phyloP scores from a whole-genome alignment of 2,329 filamentous ascomycete genomes.

The Knoxdaviesia capensis region DNA sequence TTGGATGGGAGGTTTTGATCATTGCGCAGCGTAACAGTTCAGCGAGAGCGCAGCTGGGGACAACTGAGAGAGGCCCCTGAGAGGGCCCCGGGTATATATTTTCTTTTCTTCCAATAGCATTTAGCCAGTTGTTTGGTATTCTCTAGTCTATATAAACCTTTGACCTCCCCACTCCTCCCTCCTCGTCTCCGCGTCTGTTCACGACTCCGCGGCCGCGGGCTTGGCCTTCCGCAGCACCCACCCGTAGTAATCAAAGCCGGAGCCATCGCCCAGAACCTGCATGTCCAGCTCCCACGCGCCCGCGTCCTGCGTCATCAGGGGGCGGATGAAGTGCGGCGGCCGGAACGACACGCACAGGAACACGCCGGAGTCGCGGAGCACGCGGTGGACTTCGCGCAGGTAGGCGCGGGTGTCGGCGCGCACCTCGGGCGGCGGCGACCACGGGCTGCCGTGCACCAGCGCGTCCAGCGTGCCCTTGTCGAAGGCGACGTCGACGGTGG shows the following conservation, averaged over 20 bases:
- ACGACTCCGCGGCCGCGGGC: too few relatives aligned
- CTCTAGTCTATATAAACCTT: too few relatives aligned
- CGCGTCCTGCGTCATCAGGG: slow-evolving; percentile 18
- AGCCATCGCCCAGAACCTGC: slow-evolving; percentile 18
- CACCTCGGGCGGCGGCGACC: slow-evolving; percentile 29
- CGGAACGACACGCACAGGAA: slow-evolving; percentile 33
- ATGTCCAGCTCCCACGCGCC: slow-evolving; percentile 22
- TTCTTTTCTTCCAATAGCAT: too few relatives aligned
- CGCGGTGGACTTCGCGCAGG: slow-evolving; percentile 26
- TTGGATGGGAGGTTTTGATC: too few relatives aligned
- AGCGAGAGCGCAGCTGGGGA: too few relatives aligned
- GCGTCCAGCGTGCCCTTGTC: slow-evolving; percentile 35
- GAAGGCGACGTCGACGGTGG: slow-evolving; percentile 32
- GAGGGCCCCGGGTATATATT: too few relatives aligned
- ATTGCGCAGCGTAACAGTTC: too few relatives aligned
- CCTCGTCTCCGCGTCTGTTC: too few relatives aligned
- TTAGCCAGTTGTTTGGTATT: too few relatives aligned
- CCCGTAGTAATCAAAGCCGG: slow-evolving; percentile 27
- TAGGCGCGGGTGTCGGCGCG: slow-evolving; percentile 25
- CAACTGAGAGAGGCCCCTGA: too few relatives aligned
- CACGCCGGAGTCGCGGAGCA: slow-evolving; percentile 23
- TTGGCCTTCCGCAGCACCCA: slow-evolving; percentile 17
- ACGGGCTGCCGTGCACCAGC: slow-evolving; percentile 32
- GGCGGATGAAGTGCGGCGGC: slow-evolving; percentile 32
- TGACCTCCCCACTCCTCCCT: too few relatives aligned